These are phyloP conservation scores for Rachicladosporium sp. DNA, from an alignment of 2,329 filamentous ascomycete species.

Conservation along the genomic window DNA sequence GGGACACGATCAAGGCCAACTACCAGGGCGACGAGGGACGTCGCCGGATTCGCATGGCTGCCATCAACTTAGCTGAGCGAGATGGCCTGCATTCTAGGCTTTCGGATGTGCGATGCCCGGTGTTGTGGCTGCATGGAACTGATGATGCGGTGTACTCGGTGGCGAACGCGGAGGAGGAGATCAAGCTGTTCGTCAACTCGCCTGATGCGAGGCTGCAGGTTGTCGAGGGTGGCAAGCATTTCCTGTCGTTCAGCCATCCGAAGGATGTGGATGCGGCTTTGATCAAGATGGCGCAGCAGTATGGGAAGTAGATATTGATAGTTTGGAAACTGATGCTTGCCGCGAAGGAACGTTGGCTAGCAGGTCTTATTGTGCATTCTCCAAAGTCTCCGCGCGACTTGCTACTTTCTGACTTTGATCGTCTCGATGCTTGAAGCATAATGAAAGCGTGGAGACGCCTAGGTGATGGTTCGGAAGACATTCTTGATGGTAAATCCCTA, in stretches of 20 bases:
- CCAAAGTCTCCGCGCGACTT: too few relatives aligned
- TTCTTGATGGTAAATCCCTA: too few relatives aligned
- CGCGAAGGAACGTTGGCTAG: too few relatives aligned
- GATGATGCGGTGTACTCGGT: slow-evolving; percentile 27
- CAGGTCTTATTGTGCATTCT: too few relatives aligned
- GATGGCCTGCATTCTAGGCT: slow-evolving; percentile 34
- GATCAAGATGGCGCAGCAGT: slow-evolving; percentile 18
- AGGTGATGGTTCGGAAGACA: too few relatives aligned
- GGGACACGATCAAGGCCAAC: slow-evolving; percentile 27
- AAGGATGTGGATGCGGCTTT: slow-evolving; percentile 27
- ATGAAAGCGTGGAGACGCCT: too few relatives aligned
- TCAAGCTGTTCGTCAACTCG: slow-evolving; percentile 33
- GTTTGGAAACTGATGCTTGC: too few relatives aligned
- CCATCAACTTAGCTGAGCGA: slow-evolving; percentile 34
- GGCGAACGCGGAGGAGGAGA: slow-evolving; percentile 32
- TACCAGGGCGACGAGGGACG: slow-evolving; percentile 38
- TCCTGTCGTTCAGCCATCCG: slow-evolving; percentile 34
- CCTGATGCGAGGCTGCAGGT: slow-evolving; percentile 30
- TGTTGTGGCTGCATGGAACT: slow-evolving; percentile 36
- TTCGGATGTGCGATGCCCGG: slow-evolving; percentile 35
- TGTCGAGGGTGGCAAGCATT: slow-evolving; percentile 36
- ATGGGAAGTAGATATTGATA: slow-evolving; percentile 1
- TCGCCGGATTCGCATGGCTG: slow-evolving; percentile 34
- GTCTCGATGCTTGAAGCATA: too few relatives aligned
- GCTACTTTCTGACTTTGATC: too few relatives aligned